A percentile compares a stretch with the other conserved stretches of the same genome.
Conservation (phyloP, 768 basidiomycete species). For the Nidula microcarpa region DNA sequence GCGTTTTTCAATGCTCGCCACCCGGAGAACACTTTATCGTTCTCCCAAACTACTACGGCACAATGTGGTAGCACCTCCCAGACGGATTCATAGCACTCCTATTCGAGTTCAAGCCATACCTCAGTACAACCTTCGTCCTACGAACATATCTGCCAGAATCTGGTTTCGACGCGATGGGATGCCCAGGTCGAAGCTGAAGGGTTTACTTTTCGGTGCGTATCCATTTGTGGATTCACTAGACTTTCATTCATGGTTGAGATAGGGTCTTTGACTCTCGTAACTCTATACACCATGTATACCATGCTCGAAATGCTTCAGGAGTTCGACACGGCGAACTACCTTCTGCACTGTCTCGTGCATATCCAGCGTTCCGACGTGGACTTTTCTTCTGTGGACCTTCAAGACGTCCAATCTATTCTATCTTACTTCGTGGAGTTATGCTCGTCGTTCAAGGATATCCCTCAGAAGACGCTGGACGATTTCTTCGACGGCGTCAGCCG, state of each 20-base stretch:
- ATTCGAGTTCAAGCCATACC: neutral
- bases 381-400: conserved; percentile 18
- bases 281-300: conserved; percentile 6
- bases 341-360: conserved; percentile 23
- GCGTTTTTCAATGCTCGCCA: too few relatives aligned
- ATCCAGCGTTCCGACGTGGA: conserved; percentile 24
- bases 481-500: conserved; percentile 6
- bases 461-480: conserved; percentile 9
- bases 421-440: conserved; percentile 22
- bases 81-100: too few relatives aligned
- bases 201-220: conserved; percentile 24
- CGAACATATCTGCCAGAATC: conserved; percentile 19
- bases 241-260: neutral
- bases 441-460: conserved; percentile 17
- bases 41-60: too few relatives aligned
- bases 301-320: conserved; percentile 21
- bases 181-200: conserved; percentile 28
- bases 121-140: conserved; percentile 8
- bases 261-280: conserved; percentile 1
- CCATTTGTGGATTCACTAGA: neutral
- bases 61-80: too few relatives aligned
- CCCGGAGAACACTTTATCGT: too few relatives aligned
- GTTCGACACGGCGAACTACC: conserved; percentile 18
- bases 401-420: conserved; percentile 15
- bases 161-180: conserved; percentile 31